phyloP scores from a whole-genome alignment of 176 grass and related monocot genomes.

The Musa schizocarpa region DNA sequence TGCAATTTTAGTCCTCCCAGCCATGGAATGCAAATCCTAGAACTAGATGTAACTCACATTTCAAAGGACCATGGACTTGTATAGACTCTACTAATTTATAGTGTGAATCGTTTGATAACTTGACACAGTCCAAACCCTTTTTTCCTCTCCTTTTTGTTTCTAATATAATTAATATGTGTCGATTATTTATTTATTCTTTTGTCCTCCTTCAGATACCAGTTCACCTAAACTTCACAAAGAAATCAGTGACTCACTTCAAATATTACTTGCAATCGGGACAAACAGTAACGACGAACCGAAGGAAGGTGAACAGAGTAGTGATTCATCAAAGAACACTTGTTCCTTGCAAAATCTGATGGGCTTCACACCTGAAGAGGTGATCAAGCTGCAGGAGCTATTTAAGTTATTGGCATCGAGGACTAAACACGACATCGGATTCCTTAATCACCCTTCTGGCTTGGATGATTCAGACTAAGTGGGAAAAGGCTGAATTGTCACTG shows the following conservation, averaged over 20 bases:
- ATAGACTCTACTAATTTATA: too few species aligned
- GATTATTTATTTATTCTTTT: constrained; percentile 9
- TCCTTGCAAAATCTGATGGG: constrained; percentile 25
- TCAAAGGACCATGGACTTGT: too few species aligned
- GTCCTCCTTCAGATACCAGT: constrained; percentile 30
- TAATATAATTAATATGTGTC: neutral
- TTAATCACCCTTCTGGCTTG: neutral
- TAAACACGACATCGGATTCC: neutral
- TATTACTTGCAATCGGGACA: constrained; percentile 70
- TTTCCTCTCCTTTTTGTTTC: neutral
- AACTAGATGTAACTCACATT: too few species aligned
- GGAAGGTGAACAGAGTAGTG: constrained; percentile 21
- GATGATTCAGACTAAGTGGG: constrained; percentile 18
- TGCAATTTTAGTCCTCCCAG: too few species aligned
- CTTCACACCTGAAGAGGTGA: constrained; percentile 51
- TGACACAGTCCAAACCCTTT: neutral
- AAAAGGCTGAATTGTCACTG: constrained; percentile 15
- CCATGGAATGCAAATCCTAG: too few species aligned
- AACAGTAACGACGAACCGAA: constrained; percentile 47
- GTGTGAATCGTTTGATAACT: neutral
- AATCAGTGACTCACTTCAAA: constrained; percentile 58
- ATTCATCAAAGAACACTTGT: constrained; percentile 19
- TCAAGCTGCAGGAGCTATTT: constrained; percentile 40
- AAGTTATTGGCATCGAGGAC: constrained; percentile 21
- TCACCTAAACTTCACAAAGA: constrained; percentile 32